Percentiles rank a stretch among this genome's conserved stretches.
Conservation (phyloP, 495 filamentous ascomycete species). For the Aspergillus ostianus region DNA sequence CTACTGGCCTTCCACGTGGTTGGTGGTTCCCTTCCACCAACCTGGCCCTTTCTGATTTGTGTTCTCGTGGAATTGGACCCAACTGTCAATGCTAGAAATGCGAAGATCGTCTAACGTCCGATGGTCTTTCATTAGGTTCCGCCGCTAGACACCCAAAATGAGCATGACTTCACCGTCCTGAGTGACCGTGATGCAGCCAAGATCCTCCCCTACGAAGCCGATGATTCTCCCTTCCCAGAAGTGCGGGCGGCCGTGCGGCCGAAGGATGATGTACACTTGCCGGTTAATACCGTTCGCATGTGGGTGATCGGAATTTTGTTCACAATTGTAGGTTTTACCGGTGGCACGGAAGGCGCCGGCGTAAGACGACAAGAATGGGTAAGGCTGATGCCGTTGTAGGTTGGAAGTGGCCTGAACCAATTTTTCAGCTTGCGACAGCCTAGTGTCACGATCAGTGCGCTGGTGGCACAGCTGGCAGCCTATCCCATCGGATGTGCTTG, state of each 20-base stretch:
- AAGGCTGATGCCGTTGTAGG: conserved; percentile 13
- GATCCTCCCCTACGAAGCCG: conserved; percentile 46
- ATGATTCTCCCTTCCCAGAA: conserved; percentile 72
- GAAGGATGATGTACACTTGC: conserved; percentile 64
- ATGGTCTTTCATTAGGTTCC: not conserved
- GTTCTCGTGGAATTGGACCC: not conserved
- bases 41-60: not conserved
- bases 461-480: conserved; percentile 69
- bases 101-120: not conserved
- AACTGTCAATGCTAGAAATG: not conserved
- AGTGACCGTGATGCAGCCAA: conserved; percentile 37
- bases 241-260: conserved; percentile 46
- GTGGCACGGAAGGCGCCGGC: not conserved
- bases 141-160: not conserved
- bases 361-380: not conserved
- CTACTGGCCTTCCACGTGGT: not conserved
- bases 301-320: conserved; percentile 70
- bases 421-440: conserved; percentile 63
- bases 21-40: not conserved
- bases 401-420: conserved; percentile 70
- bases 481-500: conserved; percentile 67
- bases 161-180: conserved; percentile 24
- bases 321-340: conserved; percentile 44
- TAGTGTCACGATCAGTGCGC: conserved; percentile 61
- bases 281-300: conserved; percentile 67